Conservation (phyloP, 2,329 filamentous ascomycete genomes). For the Pseudopithomyces chartarum region DNA sequence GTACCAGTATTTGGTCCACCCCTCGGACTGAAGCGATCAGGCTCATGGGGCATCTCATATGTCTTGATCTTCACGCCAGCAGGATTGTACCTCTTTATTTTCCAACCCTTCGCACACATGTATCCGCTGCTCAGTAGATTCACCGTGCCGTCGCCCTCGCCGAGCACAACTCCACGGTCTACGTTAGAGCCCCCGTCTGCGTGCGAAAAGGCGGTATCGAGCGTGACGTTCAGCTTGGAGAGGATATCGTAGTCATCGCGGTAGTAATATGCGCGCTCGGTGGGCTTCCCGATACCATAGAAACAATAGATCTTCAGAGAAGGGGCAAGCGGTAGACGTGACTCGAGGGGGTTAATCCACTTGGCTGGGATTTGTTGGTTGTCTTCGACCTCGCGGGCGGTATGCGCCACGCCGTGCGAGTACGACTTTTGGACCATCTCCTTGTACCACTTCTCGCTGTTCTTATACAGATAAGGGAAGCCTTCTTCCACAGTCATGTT, state of each 20-base stretch:
- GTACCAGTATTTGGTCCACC: constrained; percentile 68
- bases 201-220: constrained; percentile 57
- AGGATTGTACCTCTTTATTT: constrained; percentile 91
- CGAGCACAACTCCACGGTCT: constrained; percentile 92
- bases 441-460: constrained; percentile 84
- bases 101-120: constrained; percentile 97
- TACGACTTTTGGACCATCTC: constrained; percentile 75
- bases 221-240: constrained; percentile 69
- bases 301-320: constrained; percentile 96
- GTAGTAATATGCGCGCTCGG: constrained; percentile 92
- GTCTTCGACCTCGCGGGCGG: constrained; percentile 75
- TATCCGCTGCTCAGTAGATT: constrained; percentile 91
- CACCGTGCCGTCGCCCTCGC: constrained; percentile 95
- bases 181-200: constrained; percentile 65
- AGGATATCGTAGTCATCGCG: constrained; percentile 68
- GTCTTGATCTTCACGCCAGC: constrained; percentile 79
- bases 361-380: constrained; percentile 63
- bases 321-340: constrained; percentile 82
- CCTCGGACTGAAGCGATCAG: constrained; percentile 86
- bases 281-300: constrained; percentile 92
- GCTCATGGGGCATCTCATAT: constrained; percentile 96
- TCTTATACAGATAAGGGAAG: constrained; percentile 76
- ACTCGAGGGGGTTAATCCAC: constrained; percentile 95
- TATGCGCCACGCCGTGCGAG: constrained; percentile 86
- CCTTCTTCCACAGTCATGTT: constrained; percentile 85